Percentiles rank a stretch among this genome's conserved stretches.
Evolutionary conservation across 2,329 filamentous ascomycete genomes (phyloP).

Genomic region (Cladosporium austrohemisphaericum): DNA sequence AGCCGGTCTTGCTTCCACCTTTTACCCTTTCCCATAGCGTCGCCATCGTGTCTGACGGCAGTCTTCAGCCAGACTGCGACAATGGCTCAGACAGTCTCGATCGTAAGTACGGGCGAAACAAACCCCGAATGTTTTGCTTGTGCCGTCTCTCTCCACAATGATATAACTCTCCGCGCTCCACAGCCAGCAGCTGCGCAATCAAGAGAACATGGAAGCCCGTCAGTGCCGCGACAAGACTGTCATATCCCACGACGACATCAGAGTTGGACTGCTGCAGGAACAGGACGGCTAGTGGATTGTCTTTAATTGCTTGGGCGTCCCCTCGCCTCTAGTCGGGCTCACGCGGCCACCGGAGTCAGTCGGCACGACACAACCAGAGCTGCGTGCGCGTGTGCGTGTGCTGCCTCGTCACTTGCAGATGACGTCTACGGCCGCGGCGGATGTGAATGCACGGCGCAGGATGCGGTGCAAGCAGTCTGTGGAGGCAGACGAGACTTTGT

Average conservation of each 20-base stretch:
- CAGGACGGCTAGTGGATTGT: neutral
- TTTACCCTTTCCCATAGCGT: slow-evolving; percentile 54
- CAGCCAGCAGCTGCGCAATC: slow-evolving; percentile 2
- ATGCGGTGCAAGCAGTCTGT: neutral
- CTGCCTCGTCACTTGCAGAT: slow-evolving; percentile 4
- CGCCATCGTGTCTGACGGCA: slow-evolving; percentile 10
- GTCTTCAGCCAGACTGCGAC: neutral
- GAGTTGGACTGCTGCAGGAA: slow-evolving; percentile 7
- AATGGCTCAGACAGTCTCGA: neutral
- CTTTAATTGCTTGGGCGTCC: slow-evolving; percentile 2
- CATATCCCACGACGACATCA: slow-evolving; percentile 4
- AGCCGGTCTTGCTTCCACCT: slow-evolving; percentile 59
- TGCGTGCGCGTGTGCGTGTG: neutral
- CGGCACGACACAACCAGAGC: neutral
- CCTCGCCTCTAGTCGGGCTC: slow-evolving; percentile 4
- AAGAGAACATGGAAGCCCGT: neutral
- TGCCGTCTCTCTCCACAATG: slow-evolving; percentile 6
- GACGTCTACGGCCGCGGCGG: slow-evolving; percentile 8
- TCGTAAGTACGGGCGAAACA: neutral
- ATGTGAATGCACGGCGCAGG: slow-evolving; percentile 2
- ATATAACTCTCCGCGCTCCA: neutral
- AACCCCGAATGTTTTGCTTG: neutral
- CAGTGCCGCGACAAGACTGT: slow-evolving; percentile 1
- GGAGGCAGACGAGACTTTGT: slow-evolving; percentile 2
- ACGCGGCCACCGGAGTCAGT: slow-evolving; percentile 9